These are phyloP conservation scores for Xanthoparmelia taractica DNA, from an alignment of 495 filamentous ascomycete genomes.

Conservation along the genomic window DNA sequence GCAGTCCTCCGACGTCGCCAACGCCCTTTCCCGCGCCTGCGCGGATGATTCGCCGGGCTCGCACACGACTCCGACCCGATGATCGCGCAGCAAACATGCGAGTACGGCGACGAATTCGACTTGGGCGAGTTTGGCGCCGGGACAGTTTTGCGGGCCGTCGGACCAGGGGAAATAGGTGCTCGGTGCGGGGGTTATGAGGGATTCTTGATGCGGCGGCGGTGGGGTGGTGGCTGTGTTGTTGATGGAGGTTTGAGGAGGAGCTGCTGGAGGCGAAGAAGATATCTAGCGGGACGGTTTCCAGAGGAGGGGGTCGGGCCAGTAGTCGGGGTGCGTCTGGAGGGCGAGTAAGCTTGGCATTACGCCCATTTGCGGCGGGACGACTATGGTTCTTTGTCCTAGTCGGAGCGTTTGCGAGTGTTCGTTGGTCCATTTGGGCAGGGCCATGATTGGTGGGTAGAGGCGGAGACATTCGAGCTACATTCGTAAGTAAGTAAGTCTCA, in stretches of 20 bases:
- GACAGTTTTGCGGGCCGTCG: conserved; percentile 33
- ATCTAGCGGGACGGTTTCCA: conserved; percentile 35
- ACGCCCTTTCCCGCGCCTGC: conserved; percentile 28
- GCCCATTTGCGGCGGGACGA: conserved; percentile 33
- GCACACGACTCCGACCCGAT: conserved; percentile 28
- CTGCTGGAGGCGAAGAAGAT: too few species aligned
- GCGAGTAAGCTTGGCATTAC: conserved; percentile 34
- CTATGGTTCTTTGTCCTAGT: conserved; percentile 26
- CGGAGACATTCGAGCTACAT: conserved; percentile 25
- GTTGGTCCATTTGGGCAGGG: conserved; percentile 16
- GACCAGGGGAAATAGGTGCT: conserved; percentile 35
- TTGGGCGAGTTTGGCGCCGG: conserved; percentile 36
- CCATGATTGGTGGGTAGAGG: conserved; percentile 15
- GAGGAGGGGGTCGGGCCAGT: conserved; percentile 37
- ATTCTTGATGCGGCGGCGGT: conserved; percentile 22
- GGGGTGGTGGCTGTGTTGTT: too few species aligned
- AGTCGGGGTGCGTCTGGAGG: conserved; percentile 37
- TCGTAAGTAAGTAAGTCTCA: too few species aligned
- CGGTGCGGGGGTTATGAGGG: conserved; percentile 22
- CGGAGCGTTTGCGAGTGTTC: conserved; percentile 19
- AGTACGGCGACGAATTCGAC: conserved; percentile 39
- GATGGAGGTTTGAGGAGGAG: too few species aligned
- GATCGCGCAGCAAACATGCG: conserved; percentile 31
- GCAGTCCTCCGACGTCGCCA: conserved; percentile 30
- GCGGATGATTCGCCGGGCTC: conserved; percentile 24